Evolutionary conservation across 2,329 filamentous ascomycete species (phyloP).

Genomic region (Hymenoscyphus fructigenus): DNA sequence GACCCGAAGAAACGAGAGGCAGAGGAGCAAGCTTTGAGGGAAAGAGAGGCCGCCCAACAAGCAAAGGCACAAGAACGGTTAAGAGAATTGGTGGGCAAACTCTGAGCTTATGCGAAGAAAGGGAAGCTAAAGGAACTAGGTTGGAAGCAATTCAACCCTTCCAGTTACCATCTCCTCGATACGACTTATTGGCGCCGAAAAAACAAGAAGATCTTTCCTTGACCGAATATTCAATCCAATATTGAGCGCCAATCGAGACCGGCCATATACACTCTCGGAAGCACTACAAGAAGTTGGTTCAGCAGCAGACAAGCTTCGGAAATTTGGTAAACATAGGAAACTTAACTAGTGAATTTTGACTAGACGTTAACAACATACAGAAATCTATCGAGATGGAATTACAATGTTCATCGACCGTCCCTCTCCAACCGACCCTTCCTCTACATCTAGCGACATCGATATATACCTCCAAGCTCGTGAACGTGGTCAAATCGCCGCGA

Average conservation of each 20-base stretch:
- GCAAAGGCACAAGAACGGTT: slow-evolving; percentile 59
- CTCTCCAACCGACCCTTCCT: slow-evolving; percentile 64
- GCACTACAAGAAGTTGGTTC: slow-evolving; percentile 70
- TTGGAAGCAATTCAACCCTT: slow-evolving; percentile 78
- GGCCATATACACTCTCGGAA: slow-evolving; percentile 75
- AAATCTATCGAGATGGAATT: slow-evolving; percentile 83
- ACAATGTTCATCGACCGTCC: slow-evolving; percentile 80
- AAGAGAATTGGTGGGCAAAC: slow-evolving; percentile 55
- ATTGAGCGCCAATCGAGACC: slow-evolving; percentile 64
- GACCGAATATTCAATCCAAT: slow-evolving; percentile 78
- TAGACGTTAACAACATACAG: slow-evolving; percentile 43
- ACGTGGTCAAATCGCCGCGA: slow-evolving; percentile 79
- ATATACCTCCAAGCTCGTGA: slow-evolving; percentile 77
- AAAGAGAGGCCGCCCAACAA: slow-evolving; percentile 30
- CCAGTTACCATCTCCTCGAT: slow-evolving; percentile 87
- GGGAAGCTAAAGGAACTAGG: slow-evolving; percentile 44
- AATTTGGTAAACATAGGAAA: slow-evolving; percentile 65
- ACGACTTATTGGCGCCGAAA: slow-evolving; percentile 75
- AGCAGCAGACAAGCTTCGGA: slow-evolving; percentile 71
- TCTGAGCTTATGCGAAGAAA: slow-evolving; percentile 27
- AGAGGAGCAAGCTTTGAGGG: slow-evolving; percentile 59
- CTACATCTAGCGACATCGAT: slow-evolving; percentile 75
- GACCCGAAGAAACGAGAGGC: slow-evolving; percentile 60
- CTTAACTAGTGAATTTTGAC: background rate
- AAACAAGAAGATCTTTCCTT: slow-evolving; percentile 83